Evolutionary conservation across 164 flowering plant genomes (phyloP), one percentile per base, ranked within the genome.

Genomic region (Aristolochia fimbriata): DNA sequence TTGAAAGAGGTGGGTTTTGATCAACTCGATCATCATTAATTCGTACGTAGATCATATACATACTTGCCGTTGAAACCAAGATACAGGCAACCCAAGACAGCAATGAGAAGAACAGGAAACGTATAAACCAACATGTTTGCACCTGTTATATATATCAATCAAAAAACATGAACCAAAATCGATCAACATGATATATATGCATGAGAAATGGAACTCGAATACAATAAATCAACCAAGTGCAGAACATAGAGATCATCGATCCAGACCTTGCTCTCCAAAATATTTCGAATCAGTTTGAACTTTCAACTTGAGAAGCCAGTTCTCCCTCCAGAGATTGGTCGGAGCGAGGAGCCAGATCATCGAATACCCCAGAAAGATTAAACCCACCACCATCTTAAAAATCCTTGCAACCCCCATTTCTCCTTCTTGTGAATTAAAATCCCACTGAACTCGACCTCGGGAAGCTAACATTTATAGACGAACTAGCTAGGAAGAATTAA

Each of bases 71-170:
- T 71, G 60, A 87, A 46, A 74, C 85, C 91, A 47, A 81, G 83
- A 72, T 83, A 84, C 0, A 85, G 52, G 70, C 81, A 82, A 5
- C 88, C 82, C 79, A 86, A 47, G 20, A 47, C 70, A 31, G 88
- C 82, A 24, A 81, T 53, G 37, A 81, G 73, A 2, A 87, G 62
- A 13, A 84, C 41, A 0, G 97, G 95, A 31, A 81, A 80, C 31
- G 79, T 75, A 77, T 45, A 77, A 15, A 79, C 24, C 72, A 87
- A 43, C 4, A 78, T 14, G 14, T 50, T 65, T 31, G 76, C 59
- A 16, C 86, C 83, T 81, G 68, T 30, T 68, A 51, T 16, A 17
- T n/a, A n/a, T n/a, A n/a, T n/a, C n/a, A n/a, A n/a, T 27, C 30
- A 27, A 16, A 19, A 17, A 55, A 6, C 1, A 61, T 6, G 48